Conservation (phyloP, 1,284 basidiomycete genomes). For the Athelia sp. region DNA sequence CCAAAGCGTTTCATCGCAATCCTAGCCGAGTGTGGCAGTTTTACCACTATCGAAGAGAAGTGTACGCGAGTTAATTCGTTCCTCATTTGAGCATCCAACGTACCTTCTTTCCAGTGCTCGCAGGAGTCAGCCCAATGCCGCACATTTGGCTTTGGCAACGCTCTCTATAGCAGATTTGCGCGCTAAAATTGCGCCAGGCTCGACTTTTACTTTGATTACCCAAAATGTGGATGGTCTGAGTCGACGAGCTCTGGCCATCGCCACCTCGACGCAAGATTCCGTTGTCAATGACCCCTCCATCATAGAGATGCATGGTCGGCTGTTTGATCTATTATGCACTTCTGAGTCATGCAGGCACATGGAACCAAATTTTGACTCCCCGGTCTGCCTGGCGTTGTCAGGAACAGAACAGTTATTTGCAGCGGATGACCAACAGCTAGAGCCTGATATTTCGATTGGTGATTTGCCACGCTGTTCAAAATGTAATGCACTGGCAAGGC, state of each 20-base stretch:
- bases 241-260: slow-evolving; percentile 24
- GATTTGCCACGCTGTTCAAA: slow-evolving; percentile 47
- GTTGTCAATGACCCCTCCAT: slow-evolving; percentile 11
- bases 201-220: slow-evolving; percentile 53
- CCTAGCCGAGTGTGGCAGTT: slow-evolving; percentile 61
- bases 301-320: slow-evolving; percentile 62
- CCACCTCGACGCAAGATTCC: slow-evolving; percentile 5
- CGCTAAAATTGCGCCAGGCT: slow-evolving; percentile 31
- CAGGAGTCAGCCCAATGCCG: slow-evolving; percentile 48
- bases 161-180: slow-evolving; percentile 37
- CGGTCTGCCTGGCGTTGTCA: slow-evolving; percentile 44
- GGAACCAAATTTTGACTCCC: slow-evolving; percentile 37
- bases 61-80: slow-evolving; percentile 19
- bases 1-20: slow-evolving; percentile 47
- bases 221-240: slow-evolving; percentile 68
- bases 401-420: slow-evolving; percentile 48
- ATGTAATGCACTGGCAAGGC: slow-evolving; percentile 47
- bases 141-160: slow-evolving; percentile 46
- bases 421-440: slow-evolving; percentile 24
- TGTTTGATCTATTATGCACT: slow-evolving; percentile 55
- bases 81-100: not conserved
- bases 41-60: slow-evolving; percentile 56
- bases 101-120: slow-evolving; percentile 31
- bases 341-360: slow-evolving; percentile 36
- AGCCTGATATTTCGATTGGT: slow-evolving; percentile 33